phyloP scores from a whole-genome alignment of 2,329 filamentous ascomycete species.

The Alternaria sp. region DNA sequence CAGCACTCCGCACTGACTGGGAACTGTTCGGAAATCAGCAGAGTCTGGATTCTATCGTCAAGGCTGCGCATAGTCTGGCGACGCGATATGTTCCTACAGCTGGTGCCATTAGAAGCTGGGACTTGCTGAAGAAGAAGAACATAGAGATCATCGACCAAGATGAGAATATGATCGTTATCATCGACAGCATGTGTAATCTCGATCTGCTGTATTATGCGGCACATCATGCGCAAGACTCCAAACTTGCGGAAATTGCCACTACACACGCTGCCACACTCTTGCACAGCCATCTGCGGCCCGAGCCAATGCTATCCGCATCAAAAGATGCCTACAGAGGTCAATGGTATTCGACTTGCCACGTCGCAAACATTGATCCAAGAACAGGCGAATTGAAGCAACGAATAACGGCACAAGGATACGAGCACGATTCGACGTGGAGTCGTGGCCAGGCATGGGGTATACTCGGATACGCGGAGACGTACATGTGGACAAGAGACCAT shows the following conservation, averaged over 20 bases:
- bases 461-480: constrained; percentile 54
- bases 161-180: constrained; percentile 54
- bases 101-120: constrained; percentile 56
- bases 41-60: constrained; percentile 48
- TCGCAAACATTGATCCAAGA: constrained; percentile 54
- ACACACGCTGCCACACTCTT: background rate
- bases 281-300: constrained; percentile 2
- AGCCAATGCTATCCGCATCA: constrained; percentile 53
- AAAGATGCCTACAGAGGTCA: constrained; percentile 25
- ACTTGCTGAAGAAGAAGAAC: constrained; percentile 53
- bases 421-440: constrained; percentile 53
- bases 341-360: constrained; percentile 50
- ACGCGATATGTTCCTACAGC: constrained; percentile 49
- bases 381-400: constrained; percentile 49
- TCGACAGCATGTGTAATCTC: constrained; percentile 50
- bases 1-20: constrained; percentile 53
- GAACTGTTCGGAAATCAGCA: constrained; percentile 51
- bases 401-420: constrained; percentile 56
- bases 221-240: constrained; percentile 39
- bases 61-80: constrained; percentile 51
- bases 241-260: constrained; percentile 35
- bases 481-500: constrained; percentile 52
- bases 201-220: constrained; percentile 57
- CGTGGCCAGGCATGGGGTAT: constrained; percentile 59
- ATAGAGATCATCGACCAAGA: constrained; percentile 51